phyloP scores from a whole-genome alignment of 2,329 filamentous ascomycete genomes.

The Dactylellina haptotyla region DNA sequence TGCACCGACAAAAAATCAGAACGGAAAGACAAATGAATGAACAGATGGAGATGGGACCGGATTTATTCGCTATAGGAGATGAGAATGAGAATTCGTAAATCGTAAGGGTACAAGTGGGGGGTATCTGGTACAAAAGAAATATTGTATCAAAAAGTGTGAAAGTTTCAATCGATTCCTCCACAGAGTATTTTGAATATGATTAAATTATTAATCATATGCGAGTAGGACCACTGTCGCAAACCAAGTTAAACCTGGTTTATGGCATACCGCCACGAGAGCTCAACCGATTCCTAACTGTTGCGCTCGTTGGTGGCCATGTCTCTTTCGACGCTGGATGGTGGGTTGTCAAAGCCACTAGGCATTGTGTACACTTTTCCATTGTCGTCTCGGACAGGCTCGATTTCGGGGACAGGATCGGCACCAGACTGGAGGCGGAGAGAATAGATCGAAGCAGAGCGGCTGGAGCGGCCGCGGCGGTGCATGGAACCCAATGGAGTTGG shows the following conservation, averaged over 20 bases:
- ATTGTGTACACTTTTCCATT: slow-evolving; percentile 24
- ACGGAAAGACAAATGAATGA: too few relatives aligned
- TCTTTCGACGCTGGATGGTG: slow-evolving; percentile 3
- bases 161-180: too few relatives aligned
- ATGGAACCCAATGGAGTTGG: slow-evolving; percentile 3
- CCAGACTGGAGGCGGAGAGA: background rate
- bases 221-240: too few relatives aligned
- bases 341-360: slow-evolving; percentile 37
- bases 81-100: too few relatives aligned
- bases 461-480: slow-evolving; percentile 8
- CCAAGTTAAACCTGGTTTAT: slow-evolving; percentile 28
- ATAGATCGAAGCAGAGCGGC: slow-evolving; percentile 5
- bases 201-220: too few relatives aligned
- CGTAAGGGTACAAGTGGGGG: too few relatives aligned
- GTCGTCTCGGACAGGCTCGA: background rate
- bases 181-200: too few relatives aligned
- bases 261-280: slow-evolving; percentile 5
- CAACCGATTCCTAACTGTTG: slow-evolving; percentile 26
- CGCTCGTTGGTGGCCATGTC: background rate
- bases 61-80: too few relatives aligned
- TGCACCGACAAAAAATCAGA: too few relatives aligned
- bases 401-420: background rate
- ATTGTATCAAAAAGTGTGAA: too few relatives aligned
- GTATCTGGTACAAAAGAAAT: too few relatives aligned
- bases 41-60: too few relatives aligned